Percentiles rank a stretch among this genome's conserved stretches.
Conservation (phyloP, 139 green algal genomes). For the Eudorina sp. region DNA sequence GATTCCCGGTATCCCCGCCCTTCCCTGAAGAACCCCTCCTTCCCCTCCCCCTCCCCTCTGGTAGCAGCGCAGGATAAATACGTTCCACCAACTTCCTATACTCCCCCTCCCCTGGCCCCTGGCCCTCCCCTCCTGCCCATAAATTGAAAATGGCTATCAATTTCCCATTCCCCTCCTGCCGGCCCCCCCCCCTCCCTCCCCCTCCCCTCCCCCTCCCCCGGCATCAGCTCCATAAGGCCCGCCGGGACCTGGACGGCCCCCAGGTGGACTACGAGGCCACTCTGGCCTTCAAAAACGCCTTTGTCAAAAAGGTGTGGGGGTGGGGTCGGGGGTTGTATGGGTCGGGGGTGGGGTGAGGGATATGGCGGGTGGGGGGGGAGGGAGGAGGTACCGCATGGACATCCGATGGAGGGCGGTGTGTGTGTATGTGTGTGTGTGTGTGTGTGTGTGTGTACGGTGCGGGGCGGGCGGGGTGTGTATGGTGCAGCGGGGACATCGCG, state of each 20-base stretch:
- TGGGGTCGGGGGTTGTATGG: not conserved
- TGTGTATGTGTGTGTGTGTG: not conserved
- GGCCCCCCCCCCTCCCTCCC: not conserved
- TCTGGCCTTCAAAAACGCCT: slow-evolving; percentile 80
- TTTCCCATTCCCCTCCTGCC: not conserved
- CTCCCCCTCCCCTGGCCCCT: too few relatives aligned
- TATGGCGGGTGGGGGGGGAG: not conserved
- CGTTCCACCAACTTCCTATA: too few relatives aligned
- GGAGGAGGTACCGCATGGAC: too few relatives aligned
- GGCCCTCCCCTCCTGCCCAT: too few relatives aligned
- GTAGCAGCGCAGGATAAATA: too few relatives aligned
- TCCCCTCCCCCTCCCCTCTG: too few relatives aligned
- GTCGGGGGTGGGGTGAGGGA: not conserved
- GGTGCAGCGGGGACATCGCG: too few relatives aligned
- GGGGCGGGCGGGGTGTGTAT: too few relatives aligned
- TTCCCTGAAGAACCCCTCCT: too few relatives aligned
- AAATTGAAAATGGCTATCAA: too few relatives aligned
- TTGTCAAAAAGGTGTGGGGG: slow-evolving; percentile 53
- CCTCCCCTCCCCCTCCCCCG: not conserved
- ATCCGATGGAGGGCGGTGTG: too few relatives aligned
- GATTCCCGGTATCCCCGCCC: too few relatives aligned
- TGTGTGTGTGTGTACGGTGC: not conserved
- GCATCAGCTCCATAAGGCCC: slow-evolving; percentile 17
- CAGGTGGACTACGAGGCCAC: slow-evolving; percentile 91
- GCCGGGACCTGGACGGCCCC: slow-evolving; percentile 55